Evolutionary conservation across 495 filamentous ascomycete species (phyloP).

Genomic region (Penicillium arizonense): DNA sequence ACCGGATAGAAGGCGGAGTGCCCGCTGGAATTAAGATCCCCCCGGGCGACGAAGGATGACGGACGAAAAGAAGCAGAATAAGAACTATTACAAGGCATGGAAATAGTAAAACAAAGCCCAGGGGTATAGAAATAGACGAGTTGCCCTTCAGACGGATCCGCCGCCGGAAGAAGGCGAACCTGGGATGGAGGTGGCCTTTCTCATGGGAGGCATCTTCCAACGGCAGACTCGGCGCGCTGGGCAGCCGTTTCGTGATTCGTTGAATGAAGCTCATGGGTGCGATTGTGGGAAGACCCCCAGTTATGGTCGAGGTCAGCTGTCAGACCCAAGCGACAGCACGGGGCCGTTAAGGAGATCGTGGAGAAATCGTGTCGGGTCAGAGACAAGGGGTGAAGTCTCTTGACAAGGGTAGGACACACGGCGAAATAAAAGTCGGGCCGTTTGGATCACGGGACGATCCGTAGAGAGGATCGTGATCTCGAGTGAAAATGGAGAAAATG

Average conservation of each 20-base stretch:
- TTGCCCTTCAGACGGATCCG: constrained; percentile 92
- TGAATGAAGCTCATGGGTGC: constrained; percentile 62
- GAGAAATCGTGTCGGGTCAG: constrained; percentile 14
- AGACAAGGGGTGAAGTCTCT: constrained; percentile 7
- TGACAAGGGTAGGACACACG: constrained; percentile 5
- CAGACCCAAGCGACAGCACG: constrained; percentile 23
- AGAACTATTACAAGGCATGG: constrained; percentile 88
- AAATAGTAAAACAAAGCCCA: constrained; percentile 91
- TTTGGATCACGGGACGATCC: constrained; percentile 5
- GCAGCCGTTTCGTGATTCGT: constrained; percentile 62
- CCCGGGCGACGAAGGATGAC: constrained; percentile 80
- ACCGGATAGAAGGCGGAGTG: constrained; percentile 90
- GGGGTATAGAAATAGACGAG: constrained; percentile 88
- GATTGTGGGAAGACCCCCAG: constrained; percentile 23
- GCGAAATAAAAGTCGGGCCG: background rate
- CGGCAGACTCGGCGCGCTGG: constrained; percentile 57
- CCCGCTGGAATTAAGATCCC: constrained; percentile 87
- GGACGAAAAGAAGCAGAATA: constrained; percentile 85
- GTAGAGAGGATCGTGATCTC: constrained; percentile 12
- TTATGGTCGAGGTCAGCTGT: constrained; percentile 17
- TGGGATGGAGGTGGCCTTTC: constrained; percentile 51
- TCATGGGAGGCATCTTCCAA: constrained; percentile 57
- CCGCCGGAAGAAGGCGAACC: constrained; percentile 81
- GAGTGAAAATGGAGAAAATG: constrained; percentile 18
- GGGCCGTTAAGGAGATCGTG: constrained; percentile 11